A percentile compares a stretch with the other conserved stretches of the same genome.
phyloP scores from a whole-genome alignment of 345 rosid species.

The Trapa bicornis region DNA sequence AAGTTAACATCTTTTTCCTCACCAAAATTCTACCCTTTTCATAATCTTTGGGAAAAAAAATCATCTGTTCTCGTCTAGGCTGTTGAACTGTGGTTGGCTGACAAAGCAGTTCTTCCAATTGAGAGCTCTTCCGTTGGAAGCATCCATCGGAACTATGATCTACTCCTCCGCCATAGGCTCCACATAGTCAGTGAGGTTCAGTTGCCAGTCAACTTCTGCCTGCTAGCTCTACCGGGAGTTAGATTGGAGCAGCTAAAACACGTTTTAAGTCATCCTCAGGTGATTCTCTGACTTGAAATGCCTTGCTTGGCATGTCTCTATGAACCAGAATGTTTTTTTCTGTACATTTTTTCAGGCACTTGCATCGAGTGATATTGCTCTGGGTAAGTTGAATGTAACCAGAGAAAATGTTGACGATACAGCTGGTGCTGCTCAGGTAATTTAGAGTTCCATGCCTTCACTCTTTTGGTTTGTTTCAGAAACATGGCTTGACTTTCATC shows the following conservation, averaged over 20 bases:
- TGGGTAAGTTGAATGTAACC: slow-evolving; percentile 27
- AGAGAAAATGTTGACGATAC: slow-evolving; percentile 36
- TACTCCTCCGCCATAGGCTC: slow-evolving; percentile 52
- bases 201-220: slow-evolving; percentile 34
- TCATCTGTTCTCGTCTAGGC: slow-evolving; percentile 24
- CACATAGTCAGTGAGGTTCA: slow-evolving; percentile 52
- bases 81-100: slow-evolving; percentile 45
- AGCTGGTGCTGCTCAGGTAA: slow-evolving; percentile 46
- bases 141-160: slow-evolving; percentile 49
- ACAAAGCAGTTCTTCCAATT: slow-evolving; percentile 54
- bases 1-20: background rate
- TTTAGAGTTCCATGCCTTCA: background rate
- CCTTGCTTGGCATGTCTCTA: background rate
- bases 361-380: slow-evolving; percentile 24
- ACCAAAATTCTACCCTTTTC: background rate
- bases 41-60: background rate
- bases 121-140: slow-evolving; percentile 49
- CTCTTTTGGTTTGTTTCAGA: background rate
- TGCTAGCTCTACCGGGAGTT: slow-evolving; percentile 41
- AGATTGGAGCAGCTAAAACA: slow-evolving; percentile 35
- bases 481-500: background rate
- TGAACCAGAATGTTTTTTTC: background rate
- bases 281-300: slow-evolving; percentile 5
- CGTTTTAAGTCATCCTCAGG: slow-evolving; percentile 55
- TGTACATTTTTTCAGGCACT: slow-evolving; percentile 25